phyloP scores from a whole-genome alignment of 306 rosid species.

The Quercus ilex region DNA sequence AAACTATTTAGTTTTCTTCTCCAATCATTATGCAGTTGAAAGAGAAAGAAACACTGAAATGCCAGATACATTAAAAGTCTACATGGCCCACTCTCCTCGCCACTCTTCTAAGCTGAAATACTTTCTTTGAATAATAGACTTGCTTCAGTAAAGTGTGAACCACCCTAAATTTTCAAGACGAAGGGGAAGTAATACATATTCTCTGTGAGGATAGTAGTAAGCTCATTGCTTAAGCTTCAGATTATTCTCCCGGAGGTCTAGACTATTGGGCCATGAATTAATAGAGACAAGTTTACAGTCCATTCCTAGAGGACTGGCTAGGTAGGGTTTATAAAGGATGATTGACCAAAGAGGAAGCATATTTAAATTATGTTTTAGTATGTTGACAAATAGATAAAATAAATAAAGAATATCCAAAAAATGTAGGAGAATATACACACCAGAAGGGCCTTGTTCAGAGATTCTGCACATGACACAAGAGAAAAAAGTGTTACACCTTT shows the following conservation, averaged over 20 bases:
- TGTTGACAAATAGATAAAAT: background rate
- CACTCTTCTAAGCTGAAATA: background rate
- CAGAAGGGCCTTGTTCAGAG: conserved; percentile 50
- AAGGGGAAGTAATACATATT: background rate
- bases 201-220: background rate
- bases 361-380: background rate
- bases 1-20: background rate
- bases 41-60: background rate
- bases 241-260: background rate
- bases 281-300: background rate
- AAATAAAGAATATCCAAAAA: background rate
- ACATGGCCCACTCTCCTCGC: background rate
- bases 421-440: conserved; percentile 42
- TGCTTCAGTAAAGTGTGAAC: background rate
- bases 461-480: conserved; percentile 49
- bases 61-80: background rate
- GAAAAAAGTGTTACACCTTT: background rate
- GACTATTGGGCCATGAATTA: background rate
- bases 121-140: background rate
- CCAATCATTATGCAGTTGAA: background rate
- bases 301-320: background rate
- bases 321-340: background rate
- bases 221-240: background rate
- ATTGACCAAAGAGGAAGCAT: background rate
- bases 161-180: background rate